These are phyloP conservation scores for Scenedesmus sp. DNA, from an alignment of 163 green algal genomes.

Conservation along the genomic window DNA sequence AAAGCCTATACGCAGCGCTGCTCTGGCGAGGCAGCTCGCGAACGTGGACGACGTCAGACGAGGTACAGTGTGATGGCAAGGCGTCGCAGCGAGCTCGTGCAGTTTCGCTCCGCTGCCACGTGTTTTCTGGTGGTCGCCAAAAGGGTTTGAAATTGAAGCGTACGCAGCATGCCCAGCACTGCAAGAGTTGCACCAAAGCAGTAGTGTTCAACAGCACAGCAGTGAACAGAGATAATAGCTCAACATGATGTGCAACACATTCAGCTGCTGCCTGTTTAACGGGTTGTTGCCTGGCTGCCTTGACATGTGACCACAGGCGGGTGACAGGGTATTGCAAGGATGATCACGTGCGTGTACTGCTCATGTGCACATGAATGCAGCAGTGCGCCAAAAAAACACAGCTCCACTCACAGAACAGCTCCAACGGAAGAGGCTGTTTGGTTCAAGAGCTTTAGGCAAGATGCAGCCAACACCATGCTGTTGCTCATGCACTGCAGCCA, in stretches of 20 bases:
- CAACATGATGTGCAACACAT: too few species aligned
- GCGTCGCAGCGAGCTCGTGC: not conserved
- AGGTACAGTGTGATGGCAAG: slow-evolving; percentile 12
- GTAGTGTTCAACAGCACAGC: not conserved
- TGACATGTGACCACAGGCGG: not conserved
- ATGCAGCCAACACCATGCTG: too few species aligned
- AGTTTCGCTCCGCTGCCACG: not conserved
- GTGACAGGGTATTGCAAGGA: not conserved
- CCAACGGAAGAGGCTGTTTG: too few species aligned
- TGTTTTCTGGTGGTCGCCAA: too few species aligned
- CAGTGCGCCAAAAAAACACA: too few species aligned
- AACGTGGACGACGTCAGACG: not conserved
- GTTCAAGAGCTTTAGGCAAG: too few species aligned
- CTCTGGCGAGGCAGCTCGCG: not conserved
- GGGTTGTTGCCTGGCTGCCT: not conserved
- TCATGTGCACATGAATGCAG: too few species aligned
- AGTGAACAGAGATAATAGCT: not conserved
- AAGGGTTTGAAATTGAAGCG: too few species aligned
- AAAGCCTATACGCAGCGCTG: not conserved
- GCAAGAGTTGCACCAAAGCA: not conserved
- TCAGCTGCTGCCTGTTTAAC: too few species aligned
- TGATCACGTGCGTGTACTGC: too few species aligned
- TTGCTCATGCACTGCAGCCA: too few species aligned
- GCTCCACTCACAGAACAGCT: not conserved
- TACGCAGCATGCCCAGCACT: not conserved